phyloP scores from a whole-genome alignment of 2,329 filamentous ascomycete genomes.

The Pseudogymnoascus sp. region DNA sequence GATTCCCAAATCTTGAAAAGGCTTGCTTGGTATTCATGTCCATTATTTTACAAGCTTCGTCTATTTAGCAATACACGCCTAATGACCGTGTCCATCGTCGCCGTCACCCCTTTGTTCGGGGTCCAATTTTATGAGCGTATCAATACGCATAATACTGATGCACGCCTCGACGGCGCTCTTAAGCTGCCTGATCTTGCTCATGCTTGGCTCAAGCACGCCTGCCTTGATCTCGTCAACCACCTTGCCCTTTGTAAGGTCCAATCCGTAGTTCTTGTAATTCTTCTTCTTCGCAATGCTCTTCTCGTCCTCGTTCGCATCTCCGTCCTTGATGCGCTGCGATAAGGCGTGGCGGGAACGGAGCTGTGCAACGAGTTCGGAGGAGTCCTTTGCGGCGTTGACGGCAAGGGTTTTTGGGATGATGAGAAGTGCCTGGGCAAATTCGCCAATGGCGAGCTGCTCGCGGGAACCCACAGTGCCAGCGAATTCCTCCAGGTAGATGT shows the following conservation, averaged over 20 bases:
- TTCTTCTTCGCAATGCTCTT: slow-evolving; percentile 88
- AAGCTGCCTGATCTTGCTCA: slow-evolving; percentile 96
- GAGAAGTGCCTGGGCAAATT: slow-evolving; percentile 91
- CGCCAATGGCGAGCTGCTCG: slow-evolving; percentile 94
- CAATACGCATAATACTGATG: slow-evolving; percentile 98
- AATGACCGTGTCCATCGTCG: slow-evolving; percentile 83
- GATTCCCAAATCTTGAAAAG: neutral
- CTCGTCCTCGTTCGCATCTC: slow-evolving; percentile 75
- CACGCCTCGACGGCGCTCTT: slow-evolving; percentile 98
- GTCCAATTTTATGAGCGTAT: slow-evolving; percentile 97
- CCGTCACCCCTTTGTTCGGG: slow-evolving; percentile 66
- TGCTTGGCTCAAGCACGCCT: slow-evolving; percentile 89
- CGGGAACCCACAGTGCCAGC: slow-evolving; percentile 93
- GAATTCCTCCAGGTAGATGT: slow-evolving; percentile 98
- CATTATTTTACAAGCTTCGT: slow-evolving; percentile 23
- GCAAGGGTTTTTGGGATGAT: slow-evolving; percentile 93
- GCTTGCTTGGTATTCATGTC: slow-evolving; percentile 11
- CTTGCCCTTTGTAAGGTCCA: slow-evolving; percentile 82
- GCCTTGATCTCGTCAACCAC: slow-evolving; percentile 91
- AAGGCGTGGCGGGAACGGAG: slow-evolving; percentile 89
- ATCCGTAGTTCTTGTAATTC: slow-evolving; percentile 96
- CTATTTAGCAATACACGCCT: slow-evolving; percentile 25
- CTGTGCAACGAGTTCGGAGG: slow-evolving; percentile 89
- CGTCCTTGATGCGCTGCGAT: slow-evolving; percentile 82
- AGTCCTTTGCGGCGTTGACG: slow-evolving; percentile 94